Evolutionary conservation across 1,284 basidiomycete genomes (phyloP), one percentile per base, ranked within the genome.

Genomic region (Entoloma clypeatum): DNA sequence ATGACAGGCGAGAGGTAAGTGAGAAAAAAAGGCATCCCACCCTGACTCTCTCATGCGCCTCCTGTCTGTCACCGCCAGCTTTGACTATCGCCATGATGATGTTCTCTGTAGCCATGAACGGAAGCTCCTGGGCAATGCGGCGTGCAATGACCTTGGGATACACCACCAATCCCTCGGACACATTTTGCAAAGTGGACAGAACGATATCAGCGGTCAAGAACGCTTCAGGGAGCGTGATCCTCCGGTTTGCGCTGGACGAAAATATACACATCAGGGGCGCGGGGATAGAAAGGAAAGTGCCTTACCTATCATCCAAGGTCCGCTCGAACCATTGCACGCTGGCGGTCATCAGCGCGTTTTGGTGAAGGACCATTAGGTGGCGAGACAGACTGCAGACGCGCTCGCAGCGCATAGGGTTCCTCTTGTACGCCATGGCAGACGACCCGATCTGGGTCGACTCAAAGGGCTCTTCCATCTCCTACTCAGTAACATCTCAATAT

Each of bases 51-150:
- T 98, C 96, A 64, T 99, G 95, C 26, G 92, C 93, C 63, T 91
- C 89, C 67, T 99, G 96, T 27, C 96, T 76, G 64, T 99, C 95
- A 1, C 94, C 96, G 28, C 94, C 94, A 41, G 72, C 75, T 67
- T 95, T 95, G 45, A 99, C 96, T 48, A 99, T 85, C 8, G 93
- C 93, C 96, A 99, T 99, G 71, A 99, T 99, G 64, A 99, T 79
- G 67, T 99, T 99, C 67, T 97, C 93, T 3, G 93, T 94, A 3
- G 91, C 90, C 96, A 99, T 99, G 76, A 99, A 99, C 2, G 96
- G 96, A 24, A 99, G 75, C 67, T 99, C 96, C 63, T 96, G 91
- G 14, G 81, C 67, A 61, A 99, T 95, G 29, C 92, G 82, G 31
- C 93, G 81, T 4, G 75, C 86, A 56, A 99, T 99, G 52, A 99